phyloP scores from a whole-genome alignment of 306 rosid species.

The Vigna angularis region DNA sequence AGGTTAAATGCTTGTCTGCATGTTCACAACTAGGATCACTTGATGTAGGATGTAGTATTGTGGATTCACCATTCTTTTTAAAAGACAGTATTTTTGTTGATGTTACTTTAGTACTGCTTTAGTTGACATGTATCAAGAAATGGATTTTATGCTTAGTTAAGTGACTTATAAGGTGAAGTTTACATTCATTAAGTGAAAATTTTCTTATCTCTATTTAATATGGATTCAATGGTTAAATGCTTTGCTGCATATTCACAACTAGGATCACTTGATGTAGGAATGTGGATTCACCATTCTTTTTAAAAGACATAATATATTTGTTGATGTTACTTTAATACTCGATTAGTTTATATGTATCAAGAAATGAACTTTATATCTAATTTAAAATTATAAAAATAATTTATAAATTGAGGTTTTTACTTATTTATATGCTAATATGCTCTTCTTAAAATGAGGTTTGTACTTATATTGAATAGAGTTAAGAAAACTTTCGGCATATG shows the following conservation, averaged over 20 bases:
- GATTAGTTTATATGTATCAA: conserved; percentile 69
- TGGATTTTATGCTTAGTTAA: no score
- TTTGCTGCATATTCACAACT: conserved; percentile 83
- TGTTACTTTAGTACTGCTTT: conserved; percentile 70
- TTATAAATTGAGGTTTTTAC: no score
- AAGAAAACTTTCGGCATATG: no score
- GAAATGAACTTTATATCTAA: no score
- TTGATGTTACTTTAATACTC: conserved; percentile 61
- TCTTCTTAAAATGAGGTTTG: no score
- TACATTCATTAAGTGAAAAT: no score
- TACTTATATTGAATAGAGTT: no score
- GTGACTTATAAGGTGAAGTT: no score
- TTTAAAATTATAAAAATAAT: no score
- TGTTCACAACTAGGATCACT: conserved; percentile 81
- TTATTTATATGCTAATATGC: no score
- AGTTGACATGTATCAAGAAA: conserved; percentile 59
- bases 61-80: conserved; percentile 80
- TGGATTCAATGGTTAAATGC: conserved; percentile 63
- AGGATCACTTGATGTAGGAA: conserved; percentile 82
- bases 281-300: conserved; percentile 80
- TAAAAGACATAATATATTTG: conserved; percentile 57
- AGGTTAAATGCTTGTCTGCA: conserved; percentile 73
- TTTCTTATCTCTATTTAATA: no score
- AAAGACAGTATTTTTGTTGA: conserved; percentile 55
- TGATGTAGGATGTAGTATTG: conserved; percentile 60